Evolutionary conservation across 2,329 filamentous ascomycete species (phyloP).

Genomic region (Hypoxylon sp.): DNA sequence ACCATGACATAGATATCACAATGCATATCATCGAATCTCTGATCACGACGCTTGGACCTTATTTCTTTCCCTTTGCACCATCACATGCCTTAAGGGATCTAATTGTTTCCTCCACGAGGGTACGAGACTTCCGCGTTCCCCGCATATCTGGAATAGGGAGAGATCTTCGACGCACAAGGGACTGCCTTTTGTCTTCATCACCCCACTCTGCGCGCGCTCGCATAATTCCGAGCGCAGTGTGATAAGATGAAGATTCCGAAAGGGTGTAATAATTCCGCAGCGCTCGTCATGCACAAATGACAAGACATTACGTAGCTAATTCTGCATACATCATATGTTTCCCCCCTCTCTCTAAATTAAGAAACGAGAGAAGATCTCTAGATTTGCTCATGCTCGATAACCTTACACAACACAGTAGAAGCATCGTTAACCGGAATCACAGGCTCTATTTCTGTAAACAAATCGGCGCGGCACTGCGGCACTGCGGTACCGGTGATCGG

Average conservation of each 20-base stretch:
- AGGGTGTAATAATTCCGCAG: conserved; percentile 20
- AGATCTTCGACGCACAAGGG: conserved; percentile 22
- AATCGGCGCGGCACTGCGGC: neutral
- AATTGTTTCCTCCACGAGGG: conserved; percentile 10
- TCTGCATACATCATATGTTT: neutral
- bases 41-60: conserved; percentile 29
- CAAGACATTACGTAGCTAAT: neutral
- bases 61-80: conserved; percentile 9
- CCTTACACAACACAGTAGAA: neutral
- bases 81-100: conserved; percentile 25
- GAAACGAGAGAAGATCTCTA: neutral
- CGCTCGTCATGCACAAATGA: conserved; percentile 21
- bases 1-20: conserved; percentile 14
- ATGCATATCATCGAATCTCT: conserved; percentile 22
- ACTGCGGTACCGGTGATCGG: conserved; percentile 23
- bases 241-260: conserved; percentile 30
- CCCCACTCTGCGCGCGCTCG: conserved; percentile 29
- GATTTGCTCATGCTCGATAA: conserved; percentile 1
- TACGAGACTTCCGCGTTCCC: conserved; percentile 24
- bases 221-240: conserved; percentile 25
- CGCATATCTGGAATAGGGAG: conserved; percentile 19
- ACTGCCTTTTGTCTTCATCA: conserved; percentile 10
- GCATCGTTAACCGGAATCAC: conserved; percentile 1
- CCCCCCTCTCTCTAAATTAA: neutral
- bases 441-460: neutral